Evolutionary conservation across 2,329 filamentous ascomycete genomes (phyloP).

Genomic region (Microascus cirrosus): DNA sequence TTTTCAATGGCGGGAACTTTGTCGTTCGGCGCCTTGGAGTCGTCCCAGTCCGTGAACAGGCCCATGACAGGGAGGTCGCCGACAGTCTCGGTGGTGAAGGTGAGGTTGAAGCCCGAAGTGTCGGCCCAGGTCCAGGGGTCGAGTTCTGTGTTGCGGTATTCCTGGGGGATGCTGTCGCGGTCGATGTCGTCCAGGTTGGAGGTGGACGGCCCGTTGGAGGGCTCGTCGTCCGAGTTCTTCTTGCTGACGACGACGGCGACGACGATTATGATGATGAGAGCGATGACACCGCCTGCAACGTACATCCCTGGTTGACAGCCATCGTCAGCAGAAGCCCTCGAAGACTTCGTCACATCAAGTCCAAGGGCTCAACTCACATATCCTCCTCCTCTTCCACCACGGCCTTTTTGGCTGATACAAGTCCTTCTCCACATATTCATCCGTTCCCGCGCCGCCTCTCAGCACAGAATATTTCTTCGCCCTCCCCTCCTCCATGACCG

Average conservation of each 20-base stretch:
- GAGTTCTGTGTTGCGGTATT: conserved; percentile 50
- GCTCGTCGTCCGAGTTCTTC: conserved; percentile 10
- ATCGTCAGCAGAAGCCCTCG: conserved; percentile 8
- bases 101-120: conserved; percentile 62
- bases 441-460: conserved; percentile 35
- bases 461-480: conserved; percentile 33
- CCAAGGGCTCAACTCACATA: conserved; percentile 1
- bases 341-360: not conserved
- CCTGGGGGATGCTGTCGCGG: conserved; percentile 26
- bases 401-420: not conserved
- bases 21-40: conserved; percentile 50
- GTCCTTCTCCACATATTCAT: conserved; percentile 37
- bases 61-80: conserved; percentile 62
- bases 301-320: conserved; percentile 36
- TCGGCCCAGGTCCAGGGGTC: conserved; percentile 68
- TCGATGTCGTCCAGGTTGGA: conserved; percentile 26
- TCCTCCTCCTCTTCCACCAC: conserved; percentile 5
- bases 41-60: conserved; percentile 57
- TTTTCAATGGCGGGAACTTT: conserved; percentile 54
- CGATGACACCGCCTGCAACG: conserved; percentile 36
- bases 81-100: conserved; percentile 56
- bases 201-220: conserved; percentile 15
- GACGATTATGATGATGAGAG: conserved; percentile 57
- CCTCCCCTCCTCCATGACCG: conserved; percentile 56
- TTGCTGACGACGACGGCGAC: conserved; percentile 52